These are phyloP conservation scores for Guadua angustifolia DNA, from an alignment of 176 grass and related monocot genomes.

Conservation along the genomic window DNA sequence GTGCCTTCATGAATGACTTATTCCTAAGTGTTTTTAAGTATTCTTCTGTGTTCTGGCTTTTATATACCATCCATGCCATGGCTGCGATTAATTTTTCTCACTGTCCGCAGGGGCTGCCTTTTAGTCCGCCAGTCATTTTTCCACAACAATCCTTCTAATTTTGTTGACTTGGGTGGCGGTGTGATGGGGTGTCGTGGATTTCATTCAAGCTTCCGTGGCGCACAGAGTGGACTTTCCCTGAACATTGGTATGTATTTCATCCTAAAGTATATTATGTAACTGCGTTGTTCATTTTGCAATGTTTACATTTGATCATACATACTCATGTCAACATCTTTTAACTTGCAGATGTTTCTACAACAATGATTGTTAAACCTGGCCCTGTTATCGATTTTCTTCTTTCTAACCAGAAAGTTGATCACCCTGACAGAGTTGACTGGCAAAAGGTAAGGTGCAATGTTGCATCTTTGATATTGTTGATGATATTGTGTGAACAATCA, in stretches of 20 bases:
- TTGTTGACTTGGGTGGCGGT: conserved; percentile 74
- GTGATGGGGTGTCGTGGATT: conserved; percentile 85
- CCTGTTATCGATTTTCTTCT: conserved; percentile 88
- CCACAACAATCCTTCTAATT: conserved; percentile 63
- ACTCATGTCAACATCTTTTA: not conserved
- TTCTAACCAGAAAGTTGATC: conserved; percentile 67
- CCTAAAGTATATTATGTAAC: not conserved
- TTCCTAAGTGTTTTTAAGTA: not conserved
- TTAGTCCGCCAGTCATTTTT: conserved; percentile 84
- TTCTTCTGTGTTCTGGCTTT: conserved; percentile 11
- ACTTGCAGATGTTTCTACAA: conserved; percentile 83
- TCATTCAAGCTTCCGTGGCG: conserved; percentile 80
- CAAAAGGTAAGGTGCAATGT: conserved; percentile 63
- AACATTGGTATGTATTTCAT: conserved; percentile 58
- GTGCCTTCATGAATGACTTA: conserved; percentile 10
- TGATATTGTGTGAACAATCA: not conserved
- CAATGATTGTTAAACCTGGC: conserved; percentile 90
- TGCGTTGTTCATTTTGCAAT: not conserved
- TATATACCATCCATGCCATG: not conserved
- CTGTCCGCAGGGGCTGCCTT: conserved; percentile 68
- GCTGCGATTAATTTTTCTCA: not conserved
- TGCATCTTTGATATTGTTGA: conserved; percentile 6
- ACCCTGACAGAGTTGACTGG: conserved; percentile 74
- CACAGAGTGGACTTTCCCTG: conserved; percentile 75
- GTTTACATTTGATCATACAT: conserved; percentile 16